Evolutionary conservation across 1,284 basidiomycete genomes (phyloP).

Genomic region (Gastroboletus turbinatus): DNA sequence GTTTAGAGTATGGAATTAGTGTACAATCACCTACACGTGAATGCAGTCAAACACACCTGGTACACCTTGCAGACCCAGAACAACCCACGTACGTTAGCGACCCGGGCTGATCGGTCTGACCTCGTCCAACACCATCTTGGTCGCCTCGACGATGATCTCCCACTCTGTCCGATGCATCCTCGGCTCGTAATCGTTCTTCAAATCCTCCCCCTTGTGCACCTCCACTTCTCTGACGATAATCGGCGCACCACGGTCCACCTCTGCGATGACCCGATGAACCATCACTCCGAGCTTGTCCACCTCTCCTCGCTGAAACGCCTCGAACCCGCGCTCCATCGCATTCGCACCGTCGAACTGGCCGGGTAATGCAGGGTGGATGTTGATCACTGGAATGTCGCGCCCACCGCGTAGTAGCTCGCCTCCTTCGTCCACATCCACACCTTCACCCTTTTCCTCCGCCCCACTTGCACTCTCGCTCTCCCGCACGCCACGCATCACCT

Average conservation of each 20-base stretch:
- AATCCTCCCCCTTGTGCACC: slow-evolving; percentile 74
- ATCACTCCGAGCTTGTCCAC: slow-evolving; percentile 82
- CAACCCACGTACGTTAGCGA: neutral
- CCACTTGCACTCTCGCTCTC: neutral
- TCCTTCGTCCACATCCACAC: slow-evolving; percentile 22
- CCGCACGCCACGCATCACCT: slow-evolving; percentile 46
- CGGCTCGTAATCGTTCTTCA: slow-evolving; percentile 66
- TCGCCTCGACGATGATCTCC: slow-evolving; percentile 87
- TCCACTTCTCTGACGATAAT: slow-evolving; percentile 80
- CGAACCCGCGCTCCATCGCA: slow-evolving; percentile 87
- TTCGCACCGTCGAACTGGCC: slow-evolving; percentile 92
- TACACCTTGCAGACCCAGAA: neutral
- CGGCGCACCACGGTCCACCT: slow-evolving; percentile 92
- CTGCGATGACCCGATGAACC: slow-evolving; percentile 92
- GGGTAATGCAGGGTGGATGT: slow-evolving; percentile 94
- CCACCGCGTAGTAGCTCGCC: slow-evolving; percentile 28
- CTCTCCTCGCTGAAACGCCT: slow-evolving; percentile 83
- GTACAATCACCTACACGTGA: slow-evolving; percentile 7
- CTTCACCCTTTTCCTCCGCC: neutral
- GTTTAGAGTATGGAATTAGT: slow-evolving; percentile 13
- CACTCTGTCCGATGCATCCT: slow-evolving; percentile 87
- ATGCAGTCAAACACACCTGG: slow-evolving; percentile 14
- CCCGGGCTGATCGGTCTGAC: slow-evolving; percentile 18
- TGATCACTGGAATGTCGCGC: slow-evolving; percentile 83
- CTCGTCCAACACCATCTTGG: slow-evolving; percentile 65